Evolutionary conservation across 257 asterid genomes (phyloP).

Genomic region (Petunia axillaris): DNA sequence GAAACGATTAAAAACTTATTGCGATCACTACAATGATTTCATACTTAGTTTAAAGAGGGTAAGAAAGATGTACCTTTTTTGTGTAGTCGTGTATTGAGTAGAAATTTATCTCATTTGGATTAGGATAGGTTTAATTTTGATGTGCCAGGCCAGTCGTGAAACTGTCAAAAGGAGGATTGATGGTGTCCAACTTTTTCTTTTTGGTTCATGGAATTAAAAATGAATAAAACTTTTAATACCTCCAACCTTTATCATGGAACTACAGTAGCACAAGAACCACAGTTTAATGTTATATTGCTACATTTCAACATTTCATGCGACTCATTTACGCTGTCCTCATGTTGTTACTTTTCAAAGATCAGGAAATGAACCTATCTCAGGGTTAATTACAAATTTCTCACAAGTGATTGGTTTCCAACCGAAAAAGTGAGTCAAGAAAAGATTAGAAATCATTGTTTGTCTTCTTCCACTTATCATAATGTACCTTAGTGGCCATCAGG

Average conservation of each 20-base stretch:
- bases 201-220: not conserved
- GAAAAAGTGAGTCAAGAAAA: not conserved
- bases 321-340: not conserved
- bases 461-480: not conserved
- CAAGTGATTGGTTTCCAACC: not conserved
- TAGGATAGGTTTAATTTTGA: no score
- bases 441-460: not conserved
- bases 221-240: not conserved
- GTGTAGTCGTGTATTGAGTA: not conserved
- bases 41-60: constrained; percentile 65
- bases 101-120: not conserved
- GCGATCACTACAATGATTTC: constrained; percentile 65
- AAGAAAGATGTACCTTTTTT: constrained; percentile 26
- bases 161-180: not conserved
- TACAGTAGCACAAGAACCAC: not conserved
- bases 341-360: not conserved
- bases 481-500: not conserved
- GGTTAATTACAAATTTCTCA: not conserved
- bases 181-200: not conserved
- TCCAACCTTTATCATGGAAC: not conserved
- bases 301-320: not conserved
- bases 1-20: constrained; percentile 49
- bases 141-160: not conserved
- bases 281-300: no score
- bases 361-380: not conserved